Evolutionary conservation across 106 monocot genomes (phyloP).

Genomic region (Agapanthus africanus): DNA sequence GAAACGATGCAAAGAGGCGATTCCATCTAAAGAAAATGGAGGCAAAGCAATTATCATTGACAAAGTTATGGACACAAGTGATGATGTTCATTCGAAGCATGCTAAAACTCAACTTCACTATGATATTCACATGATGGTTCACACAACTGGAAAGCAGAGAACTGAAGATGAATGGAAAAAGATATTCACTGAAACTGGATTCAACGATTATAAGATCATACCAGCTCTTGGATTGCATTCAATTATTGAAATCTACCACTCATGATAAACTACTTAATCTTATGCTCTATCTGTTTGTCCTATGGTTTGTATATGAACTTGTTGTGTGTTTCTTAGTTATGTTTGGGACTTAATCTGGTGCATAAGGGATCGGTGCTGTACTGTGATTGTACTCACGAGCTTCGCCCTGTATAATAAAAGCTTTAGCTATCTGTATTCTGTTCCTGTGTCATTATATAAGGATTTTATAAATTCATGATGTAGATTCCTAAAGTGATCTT

Average conservation of each 20-base stretch:
- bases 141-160: conserved; percentile 11
- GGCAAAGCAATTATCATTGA: conserved; percentile 24
- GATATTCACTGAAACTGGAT: conserved; percentile 3
- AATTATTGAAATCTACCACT: conserved; percentile 3
- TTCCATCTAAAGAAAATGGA: conserved; percentile 7
- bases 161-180: conserved; percentile 9
- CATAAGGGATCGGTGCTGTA: no score
- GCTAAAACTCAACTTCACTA: conserved; percentile 12
- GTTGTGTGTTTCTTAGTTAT: no score
- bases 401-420: no score
- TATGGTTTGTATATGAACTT: no score
- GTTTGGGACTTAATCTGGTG: no score
- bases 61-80: background rate
- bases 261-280: no score
- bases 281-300: no score
- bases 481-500: no score
- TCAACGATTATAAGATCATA: conserved; percentile 3
- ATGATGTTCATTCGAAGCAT: background rate
- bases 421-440: no score
- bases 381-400: no score
- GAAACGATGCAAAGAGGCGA: conserved; percentile 14
- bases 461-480: no score
- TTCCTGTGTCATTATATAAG: no score
- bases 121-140: conserved; percentile 19
- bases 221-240: conserved; percentile 4